Evolutionary conservation across 139 green algal species (phyloP), one percentile per base, ranked within the genome.

Genomic region (Tetradesmus obliquus): DNA sequence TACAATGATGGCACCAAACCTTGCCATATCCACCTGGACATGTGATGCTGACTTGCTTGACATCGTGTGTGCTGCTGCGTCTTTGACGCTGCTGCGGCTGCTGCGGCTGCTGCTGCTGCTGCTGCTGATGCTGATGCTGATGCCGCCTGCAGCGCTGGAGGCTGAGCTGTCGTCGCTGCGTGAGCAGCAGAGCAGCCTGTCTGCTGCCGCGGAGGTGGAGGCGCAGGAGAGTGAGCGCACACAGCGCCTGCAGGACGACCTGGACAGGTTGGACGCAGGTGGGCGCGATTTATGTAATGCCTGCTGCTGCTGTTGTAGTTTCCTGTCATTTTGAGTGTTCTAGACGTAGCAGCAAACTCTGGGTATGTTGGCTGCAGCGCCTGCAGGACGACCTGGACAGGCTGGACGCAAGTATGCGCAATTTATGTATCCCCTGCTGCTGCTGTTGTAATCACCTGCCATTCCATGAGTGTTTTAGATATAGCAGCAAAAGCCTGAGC

Each of bases 141-240:
- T 90, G 51, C 3, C 15, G 84, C 20, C 95, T 54, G 60, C 91
- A 45, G 87, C 90, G 15, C 93, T 99, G 55, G 96, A 99, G 45
- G 58, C 53, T n/a, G 95, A 99, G 94, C 96, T 99, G 85, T 85
- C 88, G 13, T 10, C 20, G 1, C 95, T 99, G n/a, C 95, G 95
- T 81, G 79, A 32, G 58, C 76, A 95, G 93, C 96, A 97, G 92
- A 76, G 84, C 62, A 94, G 96, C 66, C 93, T 99, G 88, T 93
- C 85, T 3, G 87, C 91, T 45, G 80, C 93, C 87, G 98, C 97
- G 95, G 95, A 97, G 82, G 82, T 81, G 19, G 89, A 88, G 22
- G 62, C 54, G 1, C 13, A 57, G 89, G 62, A 88, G 71, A 82
- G 60, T 76, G 89, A 74, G 69, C 55, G 82, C 20, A 62, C 53